A percentile compares a stretch with the other conserved stretches of the same genome.
phyloP scores from a whole-genome alignment of 345 rosid species.

The Turnera subulata region DNA sequence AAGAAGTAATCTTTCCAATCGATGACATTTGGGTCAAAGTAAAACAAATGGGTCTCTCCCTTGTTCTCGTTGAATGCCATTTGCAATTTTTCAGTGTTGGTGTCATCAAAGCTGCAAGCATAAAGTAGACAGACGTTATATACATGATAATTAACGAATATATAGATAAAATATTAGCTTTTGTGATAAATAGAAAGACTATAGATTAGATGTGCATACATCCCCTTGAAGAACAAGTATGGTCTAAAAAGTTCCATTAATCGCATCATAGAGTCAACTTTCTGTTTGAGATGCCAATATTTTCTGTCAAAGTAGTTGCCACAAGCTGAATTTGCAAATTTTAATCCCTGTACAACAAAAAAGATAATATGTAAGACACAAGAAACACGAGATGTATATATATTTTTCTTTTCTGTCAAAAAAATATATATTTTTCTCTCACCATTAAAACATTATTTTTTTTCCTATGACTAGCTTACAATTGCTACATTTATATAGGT shows the following conservation, averaged over 20 bases:
- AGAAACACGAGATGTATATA: too few species aligned
- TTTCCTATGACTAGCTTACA: too few species aligned
- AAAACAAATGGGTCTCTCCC: neutral
- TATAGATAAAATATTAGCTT: too few species aligned
- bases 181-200: too few species aligned
- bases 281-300: neutral
- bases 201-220: slow-evolving; percentile 8
- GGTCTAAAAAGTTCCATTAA: slow-evolving; percentile 34
- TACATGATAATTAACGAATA: too few species aligned
- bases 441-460: too few species aligned
- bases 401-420: too few species aligned
- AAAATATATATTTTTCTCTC: too few species aligned
- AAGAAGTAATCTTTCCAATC: slow-evolving; percentile 10
- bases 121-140: neutral
- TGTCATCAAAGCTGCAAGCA: slow-evolving; percentile 22
- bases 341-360: neutral
- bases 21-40: slow-evolving; percentile 8
- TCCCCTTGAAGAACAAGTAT: slow-evolving; percentile 25
- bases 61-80: slow-evolving; percentile 4
- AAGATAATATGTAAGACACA: too few species aligned
- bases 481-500: too few species aligned
- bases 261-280: slow-evolving; percentile 27
- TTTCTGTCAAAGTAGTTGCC: too few species aligned
- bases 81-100: slow-evolving; percentile 24
- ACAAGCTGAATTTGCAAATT: neutral